Percentiles rank a stretch among this genome's conserved stretches.
phyloP scores from a whole-genome alignment of 768 basidiomycete genomes.

The Serendipita vermifera region DNA sequence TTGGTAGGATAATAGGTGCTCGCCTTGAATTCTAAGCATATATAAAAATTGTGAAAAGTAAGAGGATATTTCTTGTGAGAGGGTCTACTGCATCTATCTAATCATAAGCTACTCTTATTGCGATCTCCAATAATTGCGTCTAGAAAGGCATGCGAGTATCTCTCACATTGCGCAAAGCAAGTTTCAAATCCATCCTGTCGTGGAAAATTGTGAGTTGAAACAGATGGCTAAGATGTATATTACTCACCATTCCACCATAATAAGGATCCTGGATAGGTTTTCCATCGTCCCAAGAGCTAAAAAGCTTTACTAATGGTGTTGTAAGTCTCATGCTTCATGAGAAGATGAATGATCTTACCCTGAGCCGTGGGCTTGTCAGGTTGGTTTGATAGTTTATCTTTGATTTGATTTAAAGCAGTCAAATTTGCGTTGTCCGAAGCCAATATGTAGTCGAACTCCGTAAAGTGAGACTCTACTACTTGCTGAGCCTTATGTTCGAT shows the following conservation, averaged over 20 bases:
- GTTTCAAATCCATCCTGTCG: slow-evolving; percentile 56
- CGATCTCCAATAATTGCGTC: slow-evolving; percentile 31
- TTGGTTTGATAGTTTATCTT: no score
- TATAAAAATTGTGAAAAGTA: no score
- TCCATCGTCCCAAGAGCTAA: slow-evolving; percentile 63
- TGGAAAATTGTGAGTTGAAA: slow-evolving; percentile 4
- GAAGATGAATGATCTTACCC: no score
- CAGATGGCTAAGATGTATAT: not conserved
- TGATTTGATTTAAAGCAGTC: no score
- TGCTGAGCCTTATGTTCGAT: slow-evolving; percentile 60
- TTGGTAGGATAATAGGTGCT: no score
- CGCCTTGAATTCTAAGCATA: no score
- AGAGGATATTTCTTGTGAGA: no score
- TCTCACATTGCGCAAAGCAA: slow-evolving; percentile 64
- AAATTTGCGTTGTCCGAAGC: slow-evolving; percentile 74
- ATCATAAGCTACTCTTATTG: not conserved
- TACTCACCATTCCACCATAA: slow-evolving; percentile 52
- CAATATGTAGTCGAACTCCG: slow-evolving; percentile 67
- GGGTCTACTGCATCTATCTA: no score
- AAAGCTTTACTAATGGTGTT: slow-evolving; percentile 42
- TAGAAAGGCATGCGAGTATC: slow-evolving; percentile 65
- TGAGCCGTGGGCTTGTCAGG: no score
- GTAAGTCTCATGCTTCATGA: no score
- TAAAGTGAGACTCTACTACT: slow-evolving; percentile 54
- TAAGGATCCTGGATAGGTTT: slow-evolving; percentile 76